A percentile compares a stretch with the other conserved stretches of the same genome.
phyloP scores from a whole-genome alignment of 1,284 basidiomycete genomes.

The Agroathelia rolfsii region DNA sequence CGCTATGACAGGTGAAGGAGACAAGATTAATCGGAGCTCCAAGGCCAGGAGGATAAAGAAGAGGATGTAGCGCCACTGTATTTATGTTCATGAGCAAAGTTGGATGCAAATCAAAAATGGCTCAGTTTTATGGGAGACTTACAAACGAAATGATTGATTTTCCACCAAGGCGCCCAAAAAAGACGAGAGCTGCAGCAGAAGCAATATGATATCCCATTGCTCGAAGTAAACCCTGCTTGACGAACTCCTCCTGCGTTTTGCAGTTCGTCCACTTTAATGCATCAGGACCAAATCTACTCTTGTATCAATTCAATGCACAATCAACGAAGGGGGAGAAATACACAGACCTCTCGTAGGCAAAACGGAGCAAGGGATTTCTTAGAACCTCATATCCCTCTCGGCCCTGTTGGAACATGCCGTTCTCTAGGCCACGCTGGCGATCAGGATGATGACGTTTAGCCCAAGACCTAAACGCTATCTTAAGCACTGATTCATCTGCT shows the following conservation, averaged over 20 bases:
- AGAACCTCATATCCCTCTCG: constrained; percentile 74
- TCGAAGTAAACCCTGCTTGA: constrained; percentile 57
- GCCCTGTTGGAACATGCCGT: constrained; percentile 61
- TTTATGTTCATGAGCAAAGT: constrained; percentile 9
- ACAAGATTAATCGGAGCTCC: constrained; percentile 55
- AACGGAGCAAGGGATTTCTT: constrained; percentile 69
- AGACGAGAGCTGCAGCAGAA: constrained; percentile 47
- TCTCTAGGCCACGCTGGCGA: constrained; percentile 54
- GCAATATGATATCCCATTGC: constrained; percentile 68
- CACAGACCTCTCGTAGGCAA: constrained; percentile 75
- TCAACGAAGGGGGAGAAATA: neutral
- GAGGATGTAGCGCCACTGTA: constrained; percentile 70
- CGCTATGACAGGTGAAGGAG: constrained; percentile 34
- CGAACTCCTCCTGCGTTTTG: constrained; percentile 58
- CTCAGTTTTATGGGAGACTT: constrained; percentile 30
- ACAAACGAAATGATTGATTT: constrained; percentile 58
- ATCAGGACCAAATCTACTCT: constrained; percentile 64
- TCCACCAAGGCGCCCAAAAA: constrained; percentile 54
- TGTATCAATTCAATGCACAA: constrained; percentile 7
- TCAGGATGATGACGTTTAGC: constrained; percentile 76
- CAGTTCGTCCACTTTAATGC: constrained; percentile 60
- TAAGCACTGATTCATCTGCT: constrained; percentile 59
- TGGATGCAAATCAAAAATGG: constrained; percentile 10
- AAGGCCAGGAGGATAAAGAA: constrained; percentile 46
- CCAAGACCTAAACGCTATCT: constrained; percentile 64